Percentiles rank a stretch among this genome's conserved stretches.
These are phyloP conservation scores for Cercospora sojina DNA, from an alignment of 2,329 filamentous ascomycete species.

Conservation along the genomic window DNA sequence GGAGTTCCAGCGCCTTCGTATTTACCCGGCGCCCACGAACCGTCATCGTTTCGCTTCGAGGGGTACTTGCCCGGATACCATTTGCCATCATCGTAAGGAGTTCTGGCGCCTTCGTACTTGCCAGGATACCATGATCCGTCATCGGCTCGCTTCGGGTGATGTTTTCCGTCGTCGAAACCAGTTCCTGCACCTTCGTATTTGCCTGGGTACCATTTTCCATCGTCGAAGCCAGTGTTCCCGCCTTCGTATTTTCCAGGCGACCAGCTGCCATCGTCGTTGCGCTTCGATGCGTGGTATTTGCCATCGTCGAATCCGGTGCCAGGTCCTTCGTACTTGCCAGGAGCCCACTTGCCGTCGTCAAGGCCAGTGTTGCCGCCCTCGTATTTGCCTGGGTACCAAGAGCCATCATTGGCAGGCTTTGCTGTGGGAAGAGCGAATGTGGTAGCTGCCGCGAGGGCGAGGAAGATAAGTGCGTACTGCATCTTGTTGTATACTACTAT, in stretches of 20 bases:
- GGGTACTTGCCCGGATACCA: neutral
- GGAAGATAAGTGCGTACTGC: conserved; percentile 1
- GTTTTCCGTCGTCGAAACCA: neutral
- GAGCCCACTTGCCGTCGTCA: conserved; percentile 1
- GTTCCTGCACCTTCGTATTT: neutral
- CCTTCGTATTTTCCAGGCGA: neutral
- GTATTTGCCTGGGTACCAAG: neutral
- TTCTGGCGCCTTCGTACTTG: neutral
- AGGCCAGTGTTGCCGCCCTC: conserved; percentile 2
- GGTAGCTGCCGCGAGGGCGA: conserved; percentile 1
- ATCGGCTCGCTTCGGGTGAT: neutral
- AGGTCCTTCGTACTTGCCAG: neutral
- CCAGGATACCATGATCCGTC: neutral
- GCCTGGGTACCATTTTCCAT: neutral
- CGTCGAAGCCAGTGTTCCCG: neutral
- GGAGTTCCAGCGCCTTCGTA: neutral
- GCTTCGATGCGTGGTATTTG: neutral
- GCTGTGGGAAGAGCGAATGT: conserved; percentile 1
- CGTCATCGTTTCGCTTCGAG: neutral
- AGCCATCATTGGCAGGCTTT: neutral
- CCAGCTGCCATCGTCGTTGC: neutral
- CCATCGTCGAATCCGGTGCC: neutral
- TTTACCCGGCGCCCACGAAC: neutral
- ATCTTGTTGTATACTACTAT: neutral
- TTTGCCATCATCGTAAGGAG: neutral